These are phyloP conservation scores for Lichtheimia ornata DNA, from an alignment of 371 early-diverging fungal species.

Conservation along the genomic window DNA sequence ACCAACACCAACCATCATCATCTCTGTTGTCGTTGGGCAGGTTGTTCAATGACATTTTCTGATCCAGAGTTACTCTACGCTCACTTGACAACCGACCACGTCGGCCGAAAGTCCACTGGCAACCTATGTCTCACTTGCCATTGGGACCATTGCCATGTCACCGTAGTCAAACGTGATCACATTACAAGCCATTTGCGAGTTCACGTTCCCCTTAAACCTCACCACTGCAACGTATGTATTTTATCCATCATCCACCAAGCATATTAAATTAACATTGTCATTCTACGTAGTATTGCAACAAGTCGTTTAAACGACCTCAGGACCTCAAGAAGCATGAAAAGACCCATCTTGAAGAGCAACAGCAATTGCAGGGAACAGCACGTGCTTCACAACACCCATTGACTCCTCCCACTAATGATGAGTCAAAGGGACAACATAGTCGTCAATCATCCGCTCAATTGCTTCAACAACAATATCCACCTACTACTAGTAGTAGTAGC, in stretches of 20 bases:
- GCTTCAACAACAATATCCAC: conserved; percentile 4
- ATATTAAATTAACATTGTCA: neutral
- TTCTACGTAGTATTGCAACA: conserved; percentile 57
- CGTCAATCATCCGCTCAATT: neutral
- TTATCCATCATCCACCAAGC: neutral
- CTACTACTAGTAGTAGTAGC: too few relatives aligned
- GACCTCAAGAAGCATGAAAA: conserved; percentile 89
- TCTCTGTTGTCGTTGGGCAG: conserved; percentile 49
- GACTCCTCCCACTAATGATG: neutral
- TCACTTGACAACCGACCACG: conserved; percentile 86
- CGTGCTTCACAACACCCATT: neutral
- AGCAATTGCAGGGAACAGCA: too few relatives aligned
- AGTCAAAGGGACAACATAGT: neutral
- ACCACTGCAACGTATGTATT: conserved; percentile 65
- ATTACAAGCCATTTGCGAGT: conserved; percentile 91
- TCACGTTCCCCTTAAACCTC: conserved; percentile 90
- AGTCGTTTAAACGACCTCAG: conserved; percentile 87
- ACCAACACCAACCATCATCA: too few relatives aligned
- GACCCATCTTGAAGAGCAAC: conserved; percentile 63
- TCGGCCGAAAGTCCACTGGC: conserved; percentile 86
- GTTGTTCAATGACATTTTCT: conserved; percentile 53
- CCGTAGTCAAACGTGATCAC: conserved; percentile 88
- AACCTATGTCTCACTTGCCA: conserved; percentile 87
- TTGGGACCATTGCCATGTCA: conserved; percentile 83
- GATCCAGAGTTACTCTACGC: conserved; percentile 83